phyloP scores from a whole-genome alignment of 2,329 filamentous ascomycete genomes.

The Pseudopyricularia cyperi region DNA sequence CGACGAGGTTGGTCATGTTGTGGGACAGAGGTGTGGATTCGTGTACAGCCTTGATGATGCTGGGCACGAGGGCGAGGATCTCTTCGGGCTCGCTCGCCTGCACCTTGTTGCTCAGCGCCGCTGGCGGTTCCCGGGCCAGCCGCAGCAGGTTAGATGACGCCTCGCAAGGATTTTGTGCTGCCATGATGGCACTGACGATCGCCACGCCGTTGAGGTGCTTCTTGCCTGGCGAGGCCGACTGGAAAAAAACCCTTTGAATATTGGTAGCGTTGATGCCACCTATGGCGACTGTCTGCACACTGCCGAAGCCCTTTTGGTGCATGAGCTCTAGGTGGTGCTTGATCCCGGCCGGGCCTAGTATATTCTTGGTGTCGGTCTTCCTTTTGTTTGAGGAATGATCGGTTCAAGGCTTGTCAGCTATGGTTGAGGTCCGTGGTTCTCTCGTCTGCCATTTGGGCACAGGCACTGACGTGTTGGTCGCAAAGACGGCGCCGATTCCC shows the following conservation, averaged over 20 bases:
- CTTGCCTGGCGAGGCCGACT: conserved; percentile 33
- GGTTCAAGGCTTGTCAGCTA: conserved; percentile 1
- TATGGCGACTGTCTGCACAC: conserved; percentile 64
- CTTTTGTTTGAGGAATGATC: conserved; percentile 23
- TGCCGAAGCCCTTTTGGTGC: conserved; percentile 22
- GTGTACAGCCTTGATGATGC: conserved; percentile 48
- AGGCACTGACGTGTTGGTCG: conserved; percentile 59
- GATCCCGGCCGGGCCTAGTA: conserved; percentile 63
- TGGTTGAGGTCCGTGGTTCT: not conserved
- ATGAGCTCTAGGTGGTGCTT: conserved; percentile 53
- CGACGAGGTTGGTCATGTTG: conserved; percentile 96
- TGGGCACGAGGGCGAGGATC: conserved; percentile 17
- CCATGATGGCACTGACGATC: conserved; percentile 80
- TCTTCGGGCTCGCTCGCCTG: conserved; percentile 4
- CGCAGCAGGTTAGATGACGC: conserved; percentile 46
- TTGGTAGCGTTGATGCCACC: conserved; percentile 76
- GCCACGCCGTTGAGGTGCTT: conserved; percentile 70
- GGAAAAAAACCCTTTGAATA: conserved; percentile 59
- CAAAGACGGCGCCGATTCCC: conserved; percentile 80
- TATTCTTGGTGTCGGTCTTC: conserved; percentile 76
- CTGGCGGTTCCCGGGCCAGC: conserved; percentile 32
- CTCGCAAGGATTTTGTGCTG: conserved; percentile 50
- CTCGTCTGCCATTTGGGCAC: not conserved
- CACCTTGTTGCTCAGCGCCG: conserved; percentile 4
- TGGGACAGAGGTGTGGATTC: conserved; percentile 62